Evolutionary conservation across 257 asterid species (phyloP), one percentile per base, ranked within the genome.

Genomic region (Rehmannia glutinosa): DNA sequence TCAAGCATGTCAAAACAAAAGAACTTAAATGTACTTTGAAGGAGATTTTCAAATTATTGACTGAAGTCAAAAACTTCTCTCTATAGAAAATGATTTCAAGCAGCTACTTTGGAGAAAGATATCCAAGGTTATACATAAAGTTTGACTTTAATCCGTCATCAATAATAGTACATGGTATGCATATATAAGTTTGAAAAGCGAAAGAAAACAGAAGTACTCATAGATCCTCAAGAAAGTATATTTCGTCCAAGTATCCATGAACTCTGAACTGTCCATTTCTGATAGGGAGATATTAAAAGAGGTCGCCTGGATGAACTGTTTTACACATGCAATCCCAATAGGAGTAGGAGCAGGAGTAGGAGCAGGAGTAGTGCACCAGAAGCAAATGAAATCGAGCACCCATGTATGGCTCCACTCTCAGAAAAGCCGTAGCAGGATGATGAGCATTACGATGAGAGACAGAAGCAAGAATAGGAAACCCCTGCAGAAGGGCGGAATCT

Each of bases 381-480:
- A 13, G 6, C 55, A 47, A 42, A 27, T 47, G 73, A 73, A 61
- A 5, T 20, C 67, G 13, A 43, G 45, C 42, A 13, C 35, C 43
- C 43, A 1, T 46, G 56, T 59, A 16, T 17, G 66, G 33, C 50
- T 41, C 62, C 43, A 30, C 57, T 43, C 62, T 41, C 56, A 32
- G 28, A 73, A 52, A 46, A 68, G 36, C 57, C 43, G 76, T 70
- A 59, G 69, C 49, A 63, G 11, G 64, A 67, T 43, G 71, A 62
- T 39, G 72, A 67, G 35, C 64, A 39, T 82, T 42, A 69, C 60
- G 8, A 84, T 86, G 94, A 77, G 96, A 77, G 96, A 86, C 67
- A 74, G 91, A 63, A 82, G 96, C 82, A 88, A 86, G 70, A 88
- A 88, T 25, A 72, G 96, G 41, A 88, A 82, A 65, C 91, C 82